phyloP scores from a whole-genome alignment of 2,329 filamentous ascomycete genomes.

The Dactylella cylindrospora region DNA sequence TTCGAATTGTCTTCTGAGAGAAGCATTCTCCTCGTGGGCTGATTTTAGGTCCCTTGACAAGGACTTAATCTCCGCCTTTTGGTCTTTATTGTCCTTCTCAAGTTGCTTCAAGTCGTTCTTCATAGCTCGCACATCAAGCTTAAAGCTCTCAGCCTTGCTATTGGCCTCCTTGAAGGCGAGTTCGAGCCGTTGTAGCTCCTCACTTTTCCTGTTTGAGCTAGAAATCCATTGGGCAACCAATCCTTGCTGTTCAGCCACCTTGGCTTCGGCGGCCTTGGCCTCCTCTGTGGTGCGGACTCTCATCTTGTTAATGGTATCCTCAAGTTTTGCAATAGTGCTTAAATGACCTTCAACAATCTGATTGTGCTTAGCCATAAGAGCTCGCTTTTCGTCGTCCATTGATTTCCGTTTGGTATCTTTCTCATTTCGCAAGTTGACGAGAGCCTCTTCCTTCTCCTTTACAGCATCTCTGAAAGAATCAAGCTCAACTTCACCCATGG shows the following conservation, averaged over 20 bases:
- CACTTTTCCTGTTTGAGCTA: constrained; percentile 25
- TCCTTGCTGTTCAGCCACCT: constrained; percentile 24
- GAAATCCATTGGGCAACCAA: constrained; percentile 31
- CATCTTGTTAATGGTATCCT: constrained; percentile 38
- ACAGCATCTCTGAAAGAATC: constrained; percentile 35
- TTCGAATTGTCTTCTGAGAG: constrained; percentile 25
- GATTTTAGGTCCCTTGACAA: constrained; percentile 21
- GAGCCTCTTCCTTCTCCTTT: constrained; percentile 14
- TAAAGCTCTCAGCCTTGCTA: constrained; percentile 25
- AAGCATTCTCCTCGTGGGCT: constrained; percentile 17
- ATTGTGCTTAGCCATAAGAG: constrained; percentile 13
- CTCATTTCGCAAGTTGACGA: constrained; percentile 21
- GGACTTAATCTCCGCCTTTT: constrained; percentile 29
- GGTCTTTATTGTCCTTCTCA: constrained; percentile 31
- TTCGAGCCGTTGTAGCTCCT: constrained; percentile 30
- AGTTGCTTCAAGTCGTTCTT: constrained; percentile 39
- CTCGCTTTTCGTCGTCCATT: constrained; percentile 28
- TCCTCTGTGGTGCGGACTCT: constrained; percentile 23
- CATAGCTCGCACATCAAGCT: constrained; percentile 29
- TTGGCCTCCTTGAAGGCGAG: constrained; percentile 30
- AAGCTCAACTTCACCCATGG: constrained; percentile 31
- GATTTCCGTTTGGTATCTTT: constrained; percentile 4
- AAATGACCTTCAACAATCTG: constrained; percentile 28
- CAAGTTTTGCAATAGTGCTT: constrained; percentile 30
- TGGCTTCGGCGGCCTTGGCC: constrained; percentile 22